Evolutionary conservation across 2,329 filamentous ascomycete genomes (phyloP).

Genomic region (Phyllosticta citribraziliensis): DNA sequence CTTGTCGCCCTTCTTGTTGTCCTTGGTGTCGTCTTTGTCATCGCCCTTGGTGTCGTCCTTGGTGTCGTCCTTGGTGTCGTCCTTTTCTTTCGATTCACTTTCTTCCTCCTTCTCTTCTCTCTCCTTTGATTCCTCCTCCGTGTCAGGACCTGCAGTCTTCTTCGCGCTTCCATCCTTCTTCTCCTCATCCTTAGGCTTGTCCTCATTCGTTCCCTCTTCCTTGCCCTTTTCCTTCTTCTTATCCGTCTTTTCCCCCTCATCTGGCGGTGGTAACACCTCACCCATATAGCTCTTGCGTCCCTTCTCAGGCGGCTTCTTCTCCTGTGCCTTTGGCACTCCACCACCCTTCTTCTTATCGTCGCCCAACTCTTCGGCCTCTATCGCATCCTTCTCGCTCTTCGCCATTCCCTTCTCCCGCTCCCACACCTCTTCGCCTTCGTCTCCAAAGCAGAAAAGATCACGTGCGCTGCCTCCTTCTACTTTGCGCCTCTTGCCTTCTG

Average conservation of each 20-base stretch:
- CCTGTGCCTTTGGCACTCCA: too few species aligned
- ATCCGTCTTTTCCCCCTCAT: background rate
- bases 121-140: background rate
- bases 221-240: background rate
- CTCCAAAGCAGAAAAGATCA: slow-evolving; percentile 57
- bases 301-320: background rate
- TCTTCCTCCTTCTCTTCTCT: background rate
- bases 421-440: slow-evolving; percentile 20
- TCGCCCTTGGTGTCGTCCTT: background rate
- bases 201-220: background rate
- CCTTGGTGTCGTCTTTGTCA: background rate
- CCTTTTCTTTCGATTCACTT: background rate
- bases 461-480: slow-evolving; percentile 33
- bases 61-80: background rate
- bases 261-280: background rate
- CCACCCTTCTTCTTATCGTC: background rate
- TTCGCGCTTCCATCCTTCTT: background rate
- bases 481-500: slow-evolving; percentile 24
- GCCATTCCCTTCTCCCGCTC: background rate
- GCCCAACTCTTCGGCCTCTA: background rate
- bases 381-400: background rate
- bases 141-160: background rate
- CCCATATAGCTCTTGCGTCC: background rate
- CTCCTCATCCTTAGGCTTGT: background rate
- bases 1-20: background rate